Base-by-base conservation (phyloP, 2,329 filamentous ascomycete genomes). In the Dothideomycetidae sp. region DNA sequence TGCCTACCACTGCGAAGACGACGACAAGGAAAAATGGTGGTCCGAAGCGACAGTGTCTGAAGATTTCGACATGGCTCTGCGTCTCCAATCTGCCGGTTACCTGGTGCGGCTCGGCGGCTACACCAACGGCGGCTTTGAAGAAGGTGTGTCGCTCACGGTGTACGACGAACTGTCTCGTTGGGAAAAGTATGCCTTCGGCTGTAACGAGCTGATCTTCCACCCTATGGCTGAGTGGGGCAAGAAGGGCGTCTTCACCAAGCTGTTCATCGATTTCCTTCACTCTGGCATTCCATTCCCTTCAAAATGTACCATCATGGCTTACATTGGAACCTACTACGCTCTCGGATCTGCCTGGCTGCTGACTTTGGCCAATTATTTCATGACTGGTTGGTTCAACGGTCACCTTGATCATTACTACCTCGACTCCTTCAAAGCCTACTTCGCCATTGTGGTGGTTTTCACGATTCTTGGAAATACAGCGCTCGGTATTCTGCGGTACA, bases 181-280 rank as follows among this genome's bases (percentile, higher is more conserved):
- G 81, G 81, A 88, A 53, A 88, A 88, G 59, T 85, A 85, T 53
- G 82, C 81, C 3, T 86, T 84, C 50, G 81, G 81, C 26, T 86
- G 82, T 59, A 82, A 81, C 55, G 81, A 86, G 61, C 66, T 88
- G 40, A 67, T 88, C 40, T 88, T 90, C 63, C 71, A 88, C 52
- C 82, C 81, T 3, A 64, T 88, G 42, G 70, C 71, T 42, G 75
- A 73, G 48, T 88, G 82, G 82, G 56, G 74, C 31, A 75, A 68
- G 53, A 71, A 68, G 11, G 82, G 82, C 0, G 82, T 82, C 17
- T 81, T 88, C 54, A 88, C 82, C 3, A 75, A 77, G 14, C 69
- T 88, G 3, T 88, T 88, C 69, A 70, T 75, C 43, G 68, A 62
- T 39, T 88, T 90, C 62, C 57, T 86, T 38, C 70, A 67, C 53